Conservation (phyloP, 331 rosid genomes). For the Pyrus hybrid region DNA sequence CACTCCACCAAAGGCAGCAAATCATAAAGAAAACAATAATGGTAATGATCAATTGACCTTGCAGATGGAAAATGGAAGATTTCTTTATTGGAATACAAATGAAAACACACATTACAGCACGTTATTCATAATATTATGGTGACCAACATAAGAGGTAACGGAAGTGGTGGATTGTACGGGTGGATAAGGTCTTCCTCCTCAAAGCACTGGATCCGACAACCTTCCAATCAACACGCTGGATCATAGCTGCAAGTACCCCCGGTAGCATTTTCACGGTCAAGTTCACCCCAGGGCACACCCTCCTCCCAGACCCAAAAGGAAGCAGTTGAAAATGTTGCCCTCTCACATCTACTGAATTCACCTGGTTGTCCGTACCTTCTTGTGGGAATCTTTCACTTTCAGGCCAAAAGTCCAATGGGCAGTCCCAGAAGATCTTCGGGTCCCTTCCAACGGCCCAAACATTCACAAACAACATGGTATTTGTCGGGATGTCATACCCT, state of each 20-base stretch:
- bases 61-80: no score
- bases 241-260: conserved; percentile 7
- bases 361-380: neutral
- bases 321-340: conserved; percentile 28
- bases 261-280: conserved; percentile 33
- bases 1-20: no score
- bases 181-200: neutral
- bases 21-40: no score
- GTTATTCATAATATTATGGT: no score
- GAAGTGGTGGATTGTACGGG: no score
- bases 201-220: neutral
- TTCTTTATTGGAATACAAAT: no score
- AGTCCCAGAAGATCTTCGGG: conserved; percentile 11
- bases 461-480: conserved; percentile 2
- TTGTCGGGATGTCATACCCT: conserved; percentile 3
- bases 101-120: no score
- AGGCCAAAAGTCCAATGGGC: conserved; percentile 10
- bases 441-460: conserved; percentile 18
- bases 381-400: conserved; percentile 12
- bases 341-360: conserved; percentile 3
- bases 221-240: conserved; percentile 24
- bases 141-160: no score
- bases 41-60: no score
- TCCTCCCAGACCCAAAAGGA: conserved; percentile 46
- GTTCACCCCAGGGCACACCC: conserved; percentile 37